These are phyloP conservation scores for Strobilomyces confusus DNA, from an alignment of 768 basidiomycete genomes.

Conservation along the genomic window DNA sequence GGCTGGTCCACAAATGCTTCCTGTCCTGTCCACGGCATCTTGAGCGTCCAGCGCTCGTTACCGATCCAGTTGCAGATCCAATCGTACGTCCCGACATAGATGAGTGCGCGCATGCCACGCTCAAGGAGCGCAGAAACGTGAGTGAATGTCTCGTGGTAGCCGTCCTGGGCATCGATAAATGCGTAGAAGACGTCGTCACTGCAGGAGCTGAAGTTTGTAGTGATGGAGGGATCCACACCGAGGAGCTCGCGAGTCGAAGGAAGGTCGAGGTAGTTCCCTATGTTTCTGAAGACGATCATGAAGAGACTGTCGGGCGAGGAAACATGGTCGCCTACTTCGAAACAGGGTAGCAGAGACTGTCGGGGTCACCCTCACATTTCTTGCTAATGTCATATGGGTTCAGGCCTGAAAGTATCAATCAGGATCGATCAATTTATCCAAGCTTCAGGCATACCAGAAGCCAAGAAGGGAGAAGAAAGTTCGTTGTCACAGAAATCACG, in stretches of 20 bases:
- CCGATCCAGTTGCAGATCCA: slow-evolving; percentile 81
- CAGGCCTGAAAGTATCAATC: slow-evolving; percentile 29
- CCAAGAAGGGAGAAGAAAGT: slow-evolving; percentile 24
- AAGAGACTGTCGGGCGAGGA: not conserved
- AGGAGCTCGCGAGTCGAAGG: slow-evolving; percentile 50
- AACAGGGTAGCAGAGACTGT: slow-evolving; percentile 48
- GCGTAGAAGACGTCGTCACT: slow-evolving; percentile 41
- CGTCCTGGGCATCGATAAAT: slow-evolving; percentile 47
- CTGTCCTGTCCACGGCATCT: slow-evolving; percentile 67
- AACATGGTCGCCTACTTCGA: slow-evolving; percentile 33
- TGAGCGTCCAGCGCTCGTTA: slow-evolving; percentile 72
- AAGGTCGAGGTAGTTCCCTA: slow-evolving; percentile 58
- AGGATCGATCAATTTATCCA: not conserved
- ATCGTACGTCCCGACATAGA: slow-evolving; percentile 72
- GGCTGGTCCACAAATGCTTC: slow-evolving; percentile 44
- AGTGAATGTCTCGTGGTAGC: slow-evolving; percentile 28
- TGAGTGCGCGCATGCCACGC: slow-evolving; percentile 67
- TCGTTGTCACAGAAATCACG: slow-evolving; percentile 60
- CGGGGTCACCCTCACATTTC: slow-evolving; percentile 48
- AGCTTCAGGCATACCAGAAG: slow-evolving; percentile 30
- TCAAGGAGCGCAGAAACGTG: slow-evolving; percentile 58
- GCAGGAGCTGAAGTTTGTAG: slow-evolving; percentile 39
- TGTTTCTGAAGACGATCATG: slow-evolving; percentile 38
- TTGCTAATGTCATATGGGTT: slow-evolving; percentile 72
- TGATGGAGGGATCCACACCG: slow-evolving; percentile 54